Evolutionary conservation across 2,329 filamentous ascomycete species (phyloP), one percentile per base, ranked within the genome.

Genomic region (Botryosphaeria agaves): DNA sequence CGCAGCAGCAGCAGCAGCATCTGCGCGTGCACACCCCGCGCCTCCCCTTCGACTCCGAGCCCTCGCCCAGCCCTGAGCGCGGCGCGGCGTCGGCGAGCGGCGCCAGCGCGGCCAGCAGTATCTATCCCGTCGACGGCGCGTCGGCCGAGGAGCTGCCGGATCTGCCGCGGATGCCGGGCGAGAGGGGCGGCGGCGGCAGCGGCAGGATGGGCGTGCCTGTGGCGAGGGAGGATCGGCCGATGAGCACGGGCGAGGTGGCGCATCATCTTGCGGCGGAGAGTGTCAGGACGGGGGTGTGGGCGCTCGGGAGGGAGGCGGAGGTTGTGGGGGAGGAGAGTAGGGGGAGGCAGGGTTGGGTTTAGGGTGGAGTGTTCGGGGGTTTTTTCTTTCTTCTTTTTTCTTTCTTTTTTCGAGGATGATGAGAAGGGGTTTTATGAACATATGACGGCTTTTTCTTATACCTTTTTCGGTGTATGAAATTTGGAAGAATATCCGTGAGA

Each of bases 171-270:
- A 12, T 23, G 21, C 21, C 21, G 21, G 21, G 21, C 9, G 9
- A 23, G 21, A 23, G 43, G 5, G n/a, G n/a, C n/a, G n/a, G n/a
- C n/a, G n/a, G n/a, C n/a, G n/a, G n/a, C n/a, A n/a, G n/a, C n/a
- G n/a, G n/a, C n/a, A n/a, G n/a, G n/a, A n/a, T n/a, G n/a, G n/a
- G n/a, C n/a, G n/a, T n/a, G n/a, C n/a, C n/a, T n/a, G n/a, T n/a
- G n/a, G n/a, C n/a, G n/a, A n/a, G n/a, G n/a, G n/a, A n/a, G n/a
- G 34, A 50, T 15, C 41, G 49, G 7, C 51, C 46, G 7, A 30
- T 52, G 23, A 54, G 47, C 32, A 54, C 50, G 3, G 52, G 52
- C 4, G 51, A 47, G 23, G 52, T 56, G 9, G 47, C 52, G 29
- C 49, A 53, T 14, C 52, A 51, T 32, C 37, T 50, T 29, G 52